Evolutionary conservation across 169 alveolate species (phyloP).

Genomic region (Plasmodium berghei): DNA sequence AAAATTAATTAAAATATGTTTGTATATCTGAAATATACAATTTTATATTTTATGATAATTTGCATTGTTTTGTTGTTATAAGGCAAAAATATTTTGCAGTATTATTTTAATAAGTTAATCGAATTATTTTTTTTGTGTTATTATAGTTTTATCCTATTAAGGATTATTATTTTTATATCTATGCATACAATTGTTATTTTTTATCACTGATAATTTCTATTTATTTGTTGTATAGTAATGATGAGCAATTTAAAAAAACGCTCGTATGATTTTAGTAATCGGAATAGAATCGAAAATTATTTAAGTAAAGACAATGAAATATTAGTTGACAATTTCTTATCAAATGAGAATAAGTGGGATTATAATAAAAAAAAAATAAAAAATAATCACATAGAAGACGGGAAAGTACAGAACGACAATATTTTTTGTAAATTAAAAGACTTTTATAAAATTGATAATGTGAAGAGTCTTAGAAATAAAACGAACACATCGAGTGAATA

Average conservation of each 20-base stretch:
- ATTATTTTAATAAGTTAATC: not conserved
- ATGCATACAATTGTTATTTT: not conserved
- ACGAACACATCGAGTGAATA: not conserved
- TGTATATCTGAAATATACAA: no score
- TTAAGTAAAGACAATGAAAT: constrained; percentile 10
- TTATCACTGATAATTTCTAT: not conserved
- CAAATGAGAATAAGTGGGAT: not conserved
- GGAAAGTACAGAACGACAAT: not conserved
- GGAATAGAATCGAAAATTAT: not conserved
- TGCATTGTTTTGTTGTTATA: no score
- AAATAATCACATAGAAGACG: constrained; percentile 2
- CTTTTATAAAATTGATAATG: constrained; percentile 35
- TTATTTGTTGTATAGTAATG: constrained; percentile 1
- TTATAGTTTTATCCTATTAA: not conserved
- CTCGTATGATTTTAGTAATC: constrained; percentile 8
- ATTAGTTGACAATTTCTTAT: constrained; percentile 1
- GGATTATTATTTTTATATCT: no score
- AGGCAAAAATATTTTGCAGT: not conserved
- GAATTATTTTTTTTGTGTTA: not conserved
- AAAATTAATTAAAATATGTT: no score
- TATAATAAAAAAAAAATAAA: constrained; percentile 20
- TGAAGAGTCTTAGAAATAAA: not conserved
- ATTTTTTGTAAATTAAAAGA: constrained; percentile 46
- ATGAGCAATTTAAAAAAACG: constrained; percentile 24
- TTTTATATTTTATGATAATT: no score